These are phyloP conservation scores for Linanthus parryae DNA, from an alignment of 148 eudicot species.

Conservation along the genomic window DNA sequence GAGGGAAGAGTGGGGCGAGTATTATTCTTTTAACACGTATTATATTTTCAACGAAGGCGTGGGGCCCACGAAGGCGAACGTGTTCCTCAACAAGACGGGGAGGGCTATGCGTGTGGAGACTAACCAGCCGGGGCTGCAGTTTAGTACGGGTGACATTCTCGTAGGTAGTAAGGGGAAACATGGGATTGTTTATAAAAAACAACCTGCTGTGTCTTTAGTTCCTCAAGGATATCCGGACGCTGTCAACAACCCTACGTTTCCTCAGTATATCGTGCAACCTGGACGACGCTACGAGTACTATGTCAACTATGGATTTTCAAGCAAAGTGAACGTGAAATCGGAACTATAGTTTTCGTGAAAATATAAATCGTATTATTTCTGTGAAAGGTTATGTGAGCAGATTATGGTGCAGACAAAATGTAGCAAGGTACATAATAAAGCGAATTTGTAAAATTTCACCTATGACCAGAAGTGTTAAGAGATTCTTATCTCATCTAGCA, in stretches of 20 bases:
- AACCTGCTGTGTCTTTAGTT: constrained; percentile 67
- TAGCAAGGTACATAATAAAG: no score
- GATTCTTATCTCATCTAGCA: no score
- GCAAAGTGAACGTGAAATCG: no score
- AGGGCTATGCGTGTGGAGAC: constrained; percentile 49
- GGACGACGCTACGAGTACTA: constrained; percentile 47
- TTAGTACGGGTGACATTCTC: constrained; percentile 49
- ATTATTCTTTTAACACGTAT: no score
- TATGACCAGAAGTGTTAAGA: no score
- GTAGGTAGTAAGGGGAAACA: constrained; percentile 44
- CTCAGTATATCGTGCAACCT: constrained; percentile 45
- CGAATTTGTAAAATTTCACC: no score
- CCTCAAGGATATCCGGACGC: constrained; percentile 89
- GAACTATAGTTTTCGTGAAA: no score
- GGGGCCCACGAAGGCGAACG: no score
- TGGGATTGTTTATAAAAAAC: constrained; percentile 42
- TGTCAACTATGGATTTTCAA: constrained; percentile 48
- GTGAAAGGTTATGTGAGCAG: no score
- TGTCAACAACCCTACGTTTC: constrained; percentile 73
- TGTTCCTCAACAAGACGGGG: constrained; percentile 39
- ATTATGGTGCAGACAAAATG: no score
- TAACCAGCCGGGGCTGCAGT: constrained; percentile 66
- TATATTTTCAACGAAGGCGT: no score
- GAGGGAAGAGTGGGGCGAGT: constrained; percentile 36
- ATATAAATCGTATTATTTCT: no score